These are phyloP conservation scores for Fusarium pseudoanthophilum DNA, from an alignment of 2,329 filamentous ascomycete species.

Conservation along the genomic window DNA sequence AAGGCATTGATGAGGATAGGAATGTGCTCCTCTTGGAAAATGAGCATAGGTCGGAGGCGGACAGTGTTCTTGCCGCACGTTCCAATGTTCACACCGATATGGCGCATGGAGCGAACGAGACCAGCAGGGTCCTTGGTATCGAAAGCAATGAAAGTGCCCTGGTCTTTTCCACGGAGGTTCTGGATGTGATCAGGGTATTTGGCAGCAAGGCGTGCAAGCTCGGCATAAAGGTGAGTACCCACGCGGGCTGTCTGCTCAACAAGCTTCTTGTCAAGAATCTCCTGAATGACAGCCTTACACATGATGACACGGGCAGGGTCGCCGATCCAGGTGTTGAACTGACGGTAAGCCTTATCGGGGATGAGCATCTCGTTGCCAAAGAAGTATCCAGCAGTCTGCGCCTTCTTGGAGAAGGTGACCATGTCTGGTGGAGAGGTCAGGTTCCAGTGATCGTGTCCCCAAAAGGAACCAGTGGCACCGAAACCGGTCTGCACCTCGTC, in stretches of 20 bases:
- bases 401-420: conserved; percentile 91
- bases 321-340: conserved; percentile 92
- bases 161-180: conserved; percentile 81
- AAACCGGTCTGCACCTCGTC: conserved; percentile 86
- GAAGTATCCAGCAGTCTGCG: conserved; percentile 86
- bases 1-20: conserved; percentile 44
- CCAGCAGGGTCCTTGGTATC: conserved; percentile 76
- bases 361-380: conserved; percentile 78
- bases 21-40: conserved; percentile 79
- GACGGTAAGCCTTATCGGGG: conserved; percentile 84
- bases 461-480: conserved; percentile 87
- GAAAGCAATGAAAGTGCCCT: conserved; percentile 84
- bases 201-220: conserved; percentile 70
- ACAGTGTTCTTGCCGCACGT: conserved; percentile 78
- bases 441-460: conserved; percentile 88
- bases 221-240: conserved; percentile 74
- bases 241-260: conserved; percentile 73
- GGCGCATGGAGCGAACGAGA: conserved; percentile 77
- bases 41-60: conserved; percentile 80
- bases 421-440: conserved; percentile 79
- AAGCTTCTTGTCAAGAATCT: conserved; percentile 75
- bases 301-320: conserved; percentile 81
- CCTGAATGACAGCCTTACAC: conserved; percentile 80
- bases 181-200: conserved; percentile 75
- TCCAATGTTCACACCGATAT: conserved; percentile 79